phyloP scores from a whole-genome alignment of 208 protist species.

The Borovskyia barvae region DNA sequence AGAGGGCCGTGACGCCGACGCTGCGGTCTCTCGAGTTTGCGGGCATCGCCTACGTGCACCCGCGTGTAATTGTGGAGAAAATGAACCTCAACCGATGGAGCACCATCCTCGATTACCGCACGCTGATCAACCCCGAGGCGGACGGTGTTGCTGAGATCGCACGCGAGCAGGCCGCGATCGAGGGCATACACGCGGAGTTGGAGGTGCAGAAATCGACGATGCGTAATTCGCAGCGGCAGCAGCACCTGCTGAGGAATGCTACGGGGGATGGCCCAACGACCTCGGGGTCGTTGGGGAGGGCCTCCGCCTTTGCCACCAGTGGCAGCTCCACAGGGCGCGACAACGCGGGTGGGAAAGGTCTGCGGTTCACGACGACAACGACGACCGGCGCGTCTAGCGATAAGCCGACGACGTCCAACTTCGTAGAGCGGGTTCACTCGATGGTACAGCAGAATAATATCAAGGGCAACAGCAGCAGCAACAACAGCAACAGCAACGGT shows the following conservation, averaged over 20 bases:
- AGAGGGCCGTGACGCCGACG: constrained; percentile 73
- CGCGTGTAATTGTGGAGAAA: constrained; percentile 73
- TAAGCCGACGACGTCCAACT: constrained; percentile 27
- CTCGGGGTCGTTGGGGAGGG: not conserved
- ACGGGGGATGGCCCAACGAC: not conserved
- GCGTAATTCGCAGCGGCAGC: constrained; percentile 5
- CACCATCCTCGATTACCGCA: constrained; percentile 76
- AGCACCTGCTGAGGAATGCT: constrained; percentile 7
- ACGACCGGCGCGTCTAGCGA: not conserved
- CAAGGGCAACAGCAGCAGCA: too few relatives aligned
- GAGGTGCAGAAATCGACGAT: constrained; percentile 17
- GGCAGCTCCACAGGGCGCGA: too few relatives aligned
- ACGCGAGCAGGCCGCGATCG: constrained; percentile 16
- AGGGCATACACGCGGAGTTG: constrained; percentile 18
- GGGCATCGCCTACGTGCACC: constrained; percentile 72
- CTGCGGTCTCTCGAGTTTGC: constrained; percentile 68
- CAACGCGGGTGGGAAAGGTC: too few relatives aligned
- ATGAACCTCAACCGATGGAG: constrained; percentile 81
- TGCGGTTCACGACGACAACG: not conserved
- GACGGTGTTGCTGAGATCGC: constrained; percentile 3
- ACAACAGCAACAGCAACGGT: too few relatives aligned
- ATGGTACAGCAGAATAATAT: constrained; percentile 35
- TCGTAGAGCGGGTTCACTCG: constrained; percentile 55
- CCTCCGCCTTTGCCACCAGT: not conserved
- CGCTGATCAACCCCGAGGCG: constrained; percentile 6